These are phyloP conservation scores for Cryphonectria nitschkei DNA, from an alignment of 2,329 filamentous ascomycete genomes.

Conservation along the genomic window DNA sequence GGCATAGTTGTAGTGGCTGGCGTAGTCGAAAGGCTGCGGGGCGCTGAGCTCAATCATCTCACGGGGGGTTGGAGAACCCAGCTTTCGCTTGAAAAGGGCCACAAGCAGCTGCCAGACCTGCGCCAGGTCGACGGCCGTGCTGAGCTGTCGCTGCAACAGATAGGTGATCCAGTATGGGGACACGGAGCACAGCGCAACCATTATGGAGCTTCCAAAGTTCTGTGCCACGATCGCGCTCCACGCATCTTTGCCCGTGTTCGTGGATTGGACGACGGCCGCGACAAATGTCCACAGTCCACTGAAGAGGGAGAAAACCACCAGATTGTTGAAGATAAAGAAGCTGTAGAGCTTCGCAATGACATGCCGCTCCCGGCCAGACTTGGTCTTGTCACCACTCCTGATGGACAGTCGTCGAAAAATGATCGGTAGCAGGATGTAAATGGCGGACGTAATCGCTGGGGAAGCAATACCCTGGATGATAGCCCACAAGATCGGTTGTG, in stretches of 20 bases:
- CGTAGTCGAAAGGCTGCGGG: constrained; percentile 90
- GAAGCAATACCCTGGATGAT: constrained; percentile 90
- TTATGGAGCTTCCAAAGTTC: constrained; percentile 65
- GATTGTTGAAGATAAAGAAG: constrained; percentile 97
- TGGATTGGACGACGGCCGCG: constrained; percentile 63
- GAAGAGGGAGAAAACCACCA: constrained; percentile 92
- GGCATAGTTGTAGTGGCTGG: constrained; percentile 98
- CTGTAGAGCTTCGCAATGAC: constrained; percentile 88
- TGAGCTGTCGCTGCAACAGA: constrained; percentile 88
- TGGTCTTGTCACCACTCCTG: constrained; percentile 84
- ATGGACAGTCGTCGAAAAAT: constrained; percentile 88
- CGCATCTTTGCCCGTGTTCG: constrained; percentile 59
- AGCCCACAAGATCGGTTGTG: constrained; percentile 73
- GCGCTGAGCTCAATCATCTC: constrained; percentile 92
- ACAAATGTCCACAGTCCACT: constrained; percentile 79
- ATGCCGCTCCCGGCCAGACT: constrained; percentile 88
- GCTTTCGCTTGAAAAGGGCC: constrained; percentile 83
- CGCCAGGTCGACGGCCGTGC: constrained; percentile 90
- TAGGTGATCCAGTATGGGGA: constrained; percentile 95
- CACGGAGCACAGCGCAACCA: constrained; percentile 77
- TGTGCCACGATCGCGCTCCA: constrained; percentile 71
- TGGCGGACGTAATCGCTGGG: constrained; percentile 81
- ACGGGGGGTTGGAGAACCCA: constrained; percentile 84
- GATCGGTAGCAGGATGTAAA: constrained; percentile 86
- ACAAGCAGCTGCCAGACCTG: constrained; percentile 84